Evolutionary conservation across 352 stramenopile species (phyloP).

Genomic region (Phytophthora sansomeana): DNA sequence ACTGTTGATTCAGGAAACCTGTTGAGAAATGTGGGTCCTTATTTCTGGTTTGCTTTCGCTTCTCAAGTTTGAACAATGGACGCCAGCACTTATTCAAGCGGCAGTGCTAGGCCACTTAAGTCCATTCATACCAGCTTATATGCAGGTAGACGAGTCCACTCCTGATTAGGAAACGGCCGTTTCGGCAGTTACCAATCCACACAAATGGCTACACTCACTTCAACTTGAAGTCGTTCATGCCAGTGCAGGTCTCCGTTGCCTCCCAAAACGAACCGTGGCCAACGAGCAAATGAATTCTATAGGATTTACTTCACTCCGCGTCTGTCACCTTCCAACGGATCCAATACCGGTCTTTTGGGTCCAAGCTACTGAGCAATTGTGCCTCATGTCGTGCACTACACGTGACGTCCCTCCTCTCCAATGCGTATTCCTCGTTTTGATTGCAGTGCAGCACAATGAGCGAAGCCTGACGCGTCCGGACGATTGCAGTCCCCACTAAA

Average conservation of each 20-base stretch:
- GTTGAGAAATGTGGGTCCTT: too few relatives aligned
- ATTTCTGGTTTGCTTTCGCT: too few relatives aligned
- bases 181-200: not conserved
- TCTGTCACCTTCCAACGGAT: too few relatives aligned
- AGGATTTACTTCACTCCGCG: too few relatives aligned
- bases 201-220: conserved; percentile 21
- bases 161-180: not conserved
- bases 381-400: not conserved
- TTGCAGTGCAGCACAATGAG: not conserved
- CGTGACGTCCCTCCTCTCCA: not conserved
- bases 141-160: not conserved
- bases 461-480: not conserved
- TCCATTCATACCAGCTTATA: too few relatives aligned
- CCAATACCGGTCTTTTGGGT: too few relatives aligned
- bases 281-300: not conserved
- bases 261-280: not conserved
- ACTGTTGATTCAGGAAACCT: too few relatives aligned
- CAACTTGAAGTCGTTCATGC: conserved; percentile 1
- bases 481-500: conserved; percentile 14
- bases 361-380: too few relatives aligned
- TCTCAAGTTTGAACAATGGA: not conserved
- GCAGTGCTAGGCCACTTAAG: too few relatives aligned
- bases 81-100: not conserved
- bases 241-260: not conserved
- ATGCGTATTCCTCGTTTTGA: too few relatives aligned